Conservation (phyloP, 257 asterid genomes). For the Paulownia fortunei region DNA sequence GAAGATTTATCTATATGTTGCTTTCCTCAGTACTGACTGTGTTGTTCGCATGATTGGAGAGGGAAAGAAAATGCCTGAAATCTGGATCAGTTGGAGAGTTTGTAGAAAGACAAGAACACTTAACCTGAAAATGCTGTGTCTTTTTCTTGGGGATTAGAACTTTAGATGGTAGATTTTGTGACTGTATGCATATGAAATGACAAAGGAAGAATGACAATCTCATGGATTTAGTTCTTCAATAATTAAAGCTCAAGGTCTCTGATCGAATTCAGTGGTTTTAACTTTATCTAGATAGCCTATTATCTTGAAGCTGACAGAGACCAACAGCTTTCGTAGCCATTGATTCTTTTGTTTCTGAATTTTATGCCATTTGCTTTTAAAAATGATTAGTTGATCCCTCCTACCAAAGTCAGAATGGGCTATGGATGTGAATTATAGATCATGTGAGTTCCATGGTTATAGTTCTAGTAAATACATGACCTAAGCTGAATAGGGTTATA, state of each 20-base stretch:
- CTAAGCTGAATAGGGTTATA: not conserved
- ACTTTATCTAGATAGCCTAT: not conserved
- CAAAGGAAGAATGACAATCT: not conserved
- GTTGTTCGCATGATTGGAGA: slow-evolving; percentile 18
- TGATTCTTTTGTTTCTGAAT: not conserved
- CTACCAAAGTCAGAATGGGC: not conserved
- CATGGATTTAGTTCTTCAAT: slow-evolving; percentile 1
- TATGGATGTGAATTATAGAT: too few species aligned
- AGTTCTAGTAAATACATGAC: not conserved
- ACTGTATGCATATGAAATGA: not conserved
- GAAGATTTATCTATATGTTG: slow-evolving; percentile 19
- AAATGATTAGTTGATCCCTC: not conserved
- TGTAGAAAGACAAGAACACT: slow-evolving; percentile 5
- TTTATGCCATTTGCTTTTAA: not conserved
- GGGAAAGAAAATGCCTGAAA: slow-evolving; percentile 22
- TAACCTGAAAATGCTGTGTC: slow-evolving; percentile 6
- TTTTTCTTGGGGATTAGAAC: slow-evolving; percentile 5
- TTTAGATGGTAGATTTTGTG: not conserved
- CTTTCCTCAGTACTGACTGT: slow-evolving; percentile 30
- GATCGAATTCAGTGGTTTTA: slow-evolving; percentile 1
- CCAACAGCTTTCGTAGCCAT: not conserved
- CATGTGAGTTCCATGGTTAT: not conserved
- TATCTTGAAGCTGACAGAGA: not conserved
- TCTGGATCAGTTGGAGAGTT: slow-evolving; percentile 21
- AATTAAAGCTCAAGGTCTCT: slow-evolving; percentile 6